A percentile compares a stretch with the other conserved stretches of the same genome.
Conservation (phyloP, 106 monocot genomes). For the Phalaenopsis equestris region DNA sequence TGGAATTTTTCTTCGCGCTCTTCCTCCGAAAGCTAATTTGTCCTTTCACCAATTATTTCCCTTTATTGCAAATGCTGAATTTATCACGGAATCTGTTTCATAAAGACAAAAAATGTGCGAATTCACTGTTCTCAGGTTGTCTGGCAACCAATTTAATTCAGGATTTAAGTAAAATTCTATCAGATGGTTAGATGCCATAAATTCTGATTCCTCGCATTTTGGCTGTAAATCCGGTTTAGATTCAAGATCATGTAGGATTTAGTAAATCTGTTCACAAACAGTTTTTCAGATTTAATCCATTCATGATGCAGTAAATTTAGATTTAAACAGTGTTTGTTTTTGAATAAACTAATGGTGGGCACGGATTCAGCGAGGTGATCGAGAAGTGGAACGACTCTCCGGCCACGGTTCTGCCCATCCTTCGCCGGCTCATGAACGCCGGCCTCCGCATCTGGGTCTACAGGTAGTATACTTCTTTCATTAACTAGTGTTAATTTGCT, state of each 20-base stretch:
- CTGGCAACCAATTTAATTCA: too few relatives aligned
- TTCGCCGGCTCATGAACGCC: constrained; percentile 62
- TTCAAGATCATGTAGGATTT: too few relatives aligned
- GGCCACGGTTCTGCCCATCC: constrained; percentile 55
- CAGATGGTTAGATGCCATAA: too few relatives aligned
- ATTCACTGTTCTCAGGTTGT: neutral
- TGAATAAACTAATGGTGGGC: too few relatives aligned
- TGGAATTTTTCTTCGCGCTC: neutral
- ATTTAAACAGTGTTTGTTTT: too few relatives aligned
- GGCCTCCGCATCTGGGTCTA: constrained; percentile 77
- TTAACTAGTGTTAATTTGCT: neutral
- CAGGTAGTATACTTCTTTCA: constrained; percentile 41
- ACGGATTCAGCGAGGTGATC: constrained; percentile 52
- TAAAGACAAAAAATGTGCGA: neutral
- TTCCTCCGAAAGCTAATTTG: neutral
- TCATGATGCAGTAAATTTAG: too few relatives aligned
- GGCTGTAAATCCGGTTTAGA: too few relatives aligned
- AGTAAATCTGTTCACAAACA: too few relatives aligned
- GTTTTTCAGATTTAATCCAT: too few relatives aligned
- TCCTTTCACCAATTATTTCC: neutral
- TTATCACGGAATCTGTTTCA: neutral
- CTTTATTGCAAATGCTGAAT: neutral
- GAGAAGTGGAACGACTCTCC: constrained; percentile 73
- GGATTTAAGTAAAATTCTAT: too few relatives aligned
- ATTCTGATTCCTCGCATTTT: too few relatives aligned